Evolutionary conservation across 1,284 basidiomycete genomes (phyloP).

Genomic region (Leccinum fuscescens): DNA sequence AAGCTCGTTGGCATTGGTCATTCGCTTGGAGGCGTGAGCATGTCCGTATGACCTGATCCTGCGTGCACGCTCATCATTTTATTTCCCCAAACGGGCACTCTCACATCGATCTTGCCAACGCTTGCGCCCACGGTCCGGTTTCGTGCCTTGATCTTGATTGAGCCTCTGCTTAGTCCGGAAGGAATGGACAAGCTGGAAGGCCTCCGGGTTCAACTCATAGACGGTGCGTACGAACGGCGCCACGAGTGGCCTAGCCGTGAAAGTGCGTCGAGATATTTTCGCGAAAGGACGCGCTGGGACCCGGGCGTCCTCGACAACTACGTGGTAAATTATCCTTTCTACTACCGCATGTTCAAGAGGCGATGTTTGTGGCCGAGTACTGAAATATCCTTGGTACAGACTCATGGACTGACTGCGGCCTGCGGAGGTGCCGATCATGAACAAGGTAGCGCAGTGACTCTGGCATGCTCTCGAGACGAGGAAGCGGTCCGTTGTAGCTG

Average conservation of each 20-base stretch:
- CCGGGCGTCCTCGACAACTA: slow-evolving; percentile 45
- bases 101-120: slow-evolving; percentile 49
- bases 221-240: slow-evolving; percentile 44
- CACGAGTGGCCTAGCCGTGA: slow-evolving; percentile 48
- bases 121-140: slow-evolving; percentile 44
- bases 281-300: slow-evolving; percentile 46
- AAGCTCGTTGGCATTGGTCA: slow-evolving; percentile 60
- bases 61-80: neutral
- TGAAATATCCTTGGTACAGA: slow-evolving; percentile 28
- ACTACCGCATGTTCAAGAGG: neutral
- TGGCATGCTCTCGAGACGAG: slow-evolving; percentile 56
- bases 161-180: slow-evolving; percentile 53
- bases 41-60: slow-evolving; percentile 39
- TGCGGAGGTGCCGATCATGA: slow-evolving; percentile 33
- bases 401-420: slow-evolving; percentile 41
- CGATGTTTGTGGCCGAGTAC: neutral
- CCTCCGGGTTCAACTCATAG: slow-evolving; percentile 42
- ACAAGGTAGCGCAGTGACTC: slow-evolving; percentile 39
- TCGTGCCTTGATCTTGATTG: slow-evolving; percentile 49
- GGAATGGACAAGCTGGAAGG: slow-evolving; percentile 41
- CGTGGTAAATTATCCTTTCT: slow-evolving; percentile 37
- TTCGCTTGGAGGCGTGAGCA: slow-evolving; percentile 59
- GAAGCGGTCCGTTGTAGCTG: slow-evolving; percentile 39
- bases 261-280: slow-evolving; percentile 39
- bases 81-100: slow-evolving; percentile 13